Evolutionary conservation across 148 eudicot species (phyloP), one percentile per base, ranked within the genome.

Genomic region (Suaeda aralocaspica): DNA sequence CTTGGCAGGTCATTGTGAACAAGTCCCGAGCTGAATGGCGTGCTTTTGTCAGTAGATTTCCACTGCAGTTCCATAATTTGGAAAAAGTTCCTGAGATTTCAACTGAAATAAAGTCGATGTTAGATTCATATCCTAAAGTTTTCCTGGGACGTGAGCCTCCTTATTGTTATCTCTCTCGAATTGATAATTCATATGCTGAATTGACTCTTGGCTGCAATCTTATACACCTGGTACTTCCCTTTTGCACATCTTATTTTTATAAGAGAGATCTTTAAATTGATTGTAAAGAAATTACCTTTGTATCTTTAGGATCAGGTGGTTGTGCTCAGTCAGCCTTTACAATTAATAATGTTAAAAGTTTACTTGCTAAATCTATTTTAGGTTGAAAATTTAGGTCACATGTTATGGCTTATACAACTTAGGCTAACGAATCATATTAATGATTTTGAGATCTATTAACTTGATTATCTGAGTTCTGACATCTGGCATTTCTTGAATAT

Each of bases 191-290:
- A 15, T 82, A 68, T 78, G 96, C 94, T 67, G 99, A 89, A 76
- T 76, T 95, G 67, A 91, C 96, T 78, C 82, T 95, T 72, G 99
- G 99, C 57, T 95, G 93, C 92, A 91, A 87, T 74, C 87, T 95
- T 59, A 86, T 74, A 73, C 85, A 79, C 34, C 80, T 89, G 96
- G 99, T 91, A 87, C 64, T 67, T 41, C 26, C 70, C 67, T 63
- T 69, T 26, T 59, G 15, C 67, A n/a, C 63, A 64, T 45, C 53
- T 64, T 13, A 34, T 58, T 33, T 48, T 36, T 50, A 1, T 12
- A 50, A 42, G 14, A 30, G 11, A 33, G 67, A 6, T 66, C 41
- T 21, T 30, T 67, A 3, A 0, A 24, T 60, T 30, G 19, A 25
- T 69, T 62, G 55, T 22, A 19, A 9, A 50, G 44, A 4, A 24